These are phyloP conservation scores for Dendrobium chrysotoxum DNA, from an alignment of 106 monocot species.

Conservation along the genomic window DNA sequence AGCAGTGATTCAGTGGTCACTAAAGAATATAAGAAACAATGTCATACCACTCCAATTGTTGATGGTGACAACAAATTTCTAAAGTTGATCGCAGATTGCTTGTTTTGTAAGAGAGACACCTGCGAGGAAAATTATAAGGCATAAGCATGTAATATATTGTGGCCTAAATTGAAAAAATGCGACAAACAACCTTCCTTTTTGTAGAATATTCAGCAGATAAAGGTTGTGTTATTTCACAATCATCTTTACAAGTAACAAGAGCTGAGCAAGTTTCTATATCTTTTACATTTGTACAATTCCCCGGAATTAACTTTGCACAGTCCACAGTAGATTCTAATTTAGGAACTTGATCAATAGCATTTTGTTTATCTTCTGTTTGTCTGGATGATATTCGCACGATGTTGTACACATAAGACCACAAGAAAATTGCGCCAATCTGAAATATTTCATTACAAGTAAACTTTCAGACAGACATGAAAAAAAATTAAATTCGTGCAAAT, in stretches of 20 bases:
- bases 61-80: conserved; percentile 69
- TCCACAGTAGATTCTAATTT: too few relatives aligned
- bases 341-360: not conserved
- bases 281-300: not conserved
- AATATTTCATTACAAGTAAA: not conserved
- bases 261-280: not conserved
- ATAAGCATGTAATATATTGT: not conserved
- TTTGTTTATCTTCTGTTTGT: not conserved
- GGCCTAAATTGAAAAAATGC: not conserved
- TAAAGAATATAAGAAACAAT: not conserved
- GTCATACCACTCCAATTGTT: conserved; percentile 59
- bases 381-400: conserved; percentile 15
- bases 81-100: conserved; percentile 25
- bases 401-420: conserved; percentile 21
- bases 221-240: conserved; percentile 2
- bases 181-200: conserved; percentile 8
- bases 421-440: conserved; percentile 14
- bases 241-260: conserved; percentile 6
- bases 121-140: not conserved
- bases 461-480: not conserved
- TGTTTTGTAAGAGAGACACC: conserved; percentile 7
- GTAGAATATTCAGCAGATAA: not conserved
- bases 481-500: not conserved
- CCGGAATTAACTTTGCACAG: conserved; percentile 16
- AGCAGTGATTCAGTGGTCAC: too few relatives aligned